Percentiles rank a stretch among this genome's conserved stretches.
Conservation (phyloP, 306 rosid species). For the Cicer bijugum region DNA sequence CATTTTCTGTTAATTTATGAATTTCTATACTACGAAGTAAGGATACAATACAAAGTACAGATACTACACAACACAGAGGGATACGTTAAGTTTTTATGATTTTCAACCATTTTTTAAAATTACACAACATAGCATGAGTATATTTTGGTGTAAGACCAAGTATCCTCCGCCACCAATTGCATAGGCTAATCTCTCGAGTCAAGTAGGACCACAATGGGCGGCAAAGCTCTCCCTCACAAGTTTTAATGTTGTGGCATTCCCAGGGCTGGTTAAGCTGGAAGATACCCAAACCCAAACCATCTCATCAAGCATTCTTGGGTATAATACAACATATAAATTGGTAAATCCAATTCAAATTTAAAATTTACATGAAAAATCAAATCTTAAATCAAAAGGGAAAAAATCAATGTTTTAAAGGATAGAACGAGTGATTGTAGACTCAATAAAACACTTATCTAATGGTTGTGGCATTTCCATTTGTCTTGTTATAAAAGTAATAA, state of each 20-base stretch:
- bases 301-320: too few relatives aligned
- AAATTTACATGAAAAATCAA: not conserved
- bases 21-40: constrained; percentile 22
- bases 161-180: too few relatives aligned
- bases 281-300: too few relatives aligned
- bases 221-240: too few relatives aligned
- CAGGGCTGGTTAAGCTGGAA: too few relatives aligned
- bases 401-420: not conserved
- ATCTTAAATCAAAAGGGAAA: not conserved
- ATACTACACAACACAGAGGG: not conserved
- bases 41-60: not conserved
- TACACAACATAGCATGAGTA: too few relatives aligned
- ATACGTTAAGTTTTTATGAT: too few relatives aligned
- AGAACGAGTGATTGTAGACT: not conserved
- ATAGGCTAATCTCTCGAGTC: too few relatives aligned
- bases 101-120: too few relatives aligned
- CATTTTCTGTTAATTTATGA: constrained; percentile 24
- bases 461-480: not conserved
- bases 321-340: not conserved
- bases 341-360: not conserved
- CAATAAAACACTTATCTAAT: not conserved
- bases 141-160: too few relatives aligned
- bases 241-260: too few relatives aligned
- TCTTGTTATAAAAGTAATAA: not conserved
- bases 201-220: too few relatives aligned